Conservation (phyloP, 2,329 filamentous ascomycete species). For the Ophiostoma novo-ulmi region DNA sequence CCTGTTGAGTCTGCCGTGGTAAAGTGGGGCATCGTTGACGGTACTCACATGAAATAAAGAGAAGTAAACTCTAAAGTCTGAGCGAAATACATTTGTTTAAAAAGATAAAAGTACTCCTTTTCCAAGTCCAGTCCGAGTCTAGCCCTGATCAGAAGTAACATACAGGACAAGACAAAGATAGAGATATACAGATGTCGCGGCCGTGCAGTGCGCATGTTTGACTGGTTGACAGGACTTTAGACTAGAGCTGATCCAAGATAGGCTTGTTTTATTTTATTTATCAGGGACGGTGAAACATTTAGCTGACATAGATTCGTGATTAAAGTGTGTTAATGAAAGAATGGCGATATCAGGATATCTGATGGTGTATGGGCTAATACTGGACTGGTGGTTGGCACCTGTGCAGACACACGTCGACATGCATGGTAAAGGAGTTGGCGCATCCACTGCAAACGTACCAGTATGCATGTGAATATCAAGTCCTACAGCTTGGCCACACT, state of each 20-base stretch:
- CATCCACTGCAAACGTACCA: background rate
- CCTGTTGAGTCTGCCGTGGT: background rate
- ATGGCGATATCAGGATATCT: background rate
- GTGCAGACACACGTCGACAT: background rate
- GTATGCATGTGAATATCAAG: background rate
- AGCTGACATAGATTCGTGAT: background rate
- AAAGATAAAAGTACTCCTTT: background rate
- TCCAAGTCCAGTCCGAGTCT: background rate
- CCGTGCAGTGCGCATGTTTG: conserved; percentile 1
- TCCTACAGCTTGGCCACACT: background rate
- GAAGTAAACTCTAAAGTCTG: background rate
- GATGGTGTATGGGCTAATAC: background rate
- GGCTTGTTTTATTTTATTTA: background rate
- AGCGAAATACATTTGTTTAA: background rate
- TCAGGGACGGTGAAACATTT: background rate
- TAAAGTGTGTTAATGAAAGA: background rate
- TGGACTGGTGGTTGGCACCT: background rate
- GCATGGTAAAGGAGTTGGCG: background rate
- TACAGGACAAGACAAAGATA: background rate
- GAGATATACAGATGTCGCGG: background rate
- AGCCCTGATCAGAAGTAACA: background rate
- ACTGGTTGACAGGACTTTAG: background rate
- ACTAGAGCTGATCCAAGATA: background rate
- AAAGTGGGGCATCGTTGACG: background rate
- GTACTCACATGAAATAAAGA: background rate